phyloP scores from a whole-genome alignment of 495 filamentous ascomycete genomes.

The Lepraria neglecta region DNA sequence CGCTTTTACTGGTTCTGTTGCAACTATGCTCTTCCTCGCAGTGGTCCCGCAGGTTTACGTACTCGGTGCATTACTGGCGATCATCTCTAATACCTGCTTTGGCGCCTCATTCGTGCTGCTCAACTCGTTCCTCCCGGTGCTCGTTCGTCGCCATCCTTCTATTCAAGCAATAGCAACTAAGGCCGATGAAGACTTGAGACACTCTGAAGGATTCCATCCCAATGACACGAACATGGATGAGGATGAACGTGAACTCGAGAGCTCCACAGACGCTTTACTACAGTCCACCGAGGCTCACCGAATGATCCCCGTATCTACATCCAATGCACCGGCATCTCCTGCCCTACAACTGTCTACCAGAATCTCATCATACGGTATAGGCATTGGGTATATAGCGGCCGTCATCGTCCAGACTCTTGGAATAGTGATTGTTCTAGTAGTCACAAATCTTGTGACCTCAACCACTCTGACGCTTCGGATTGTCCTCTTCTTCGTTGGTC shows the following conservation, averaged over 20 bases:
- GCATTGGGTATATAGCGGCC: conserved; percentile 81
- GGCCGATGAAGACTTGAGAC: conserved; percentile 22
- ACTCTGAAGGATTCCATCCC: conserved; percentile 22
- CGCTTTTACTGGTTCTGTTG: conserved; percentile 69
- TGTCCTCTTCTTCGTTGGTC: conserved; percentile 76
- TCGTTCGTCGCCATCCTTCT: conserved; percentile 69
- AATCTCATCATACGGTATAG: conserved; percentile 85
- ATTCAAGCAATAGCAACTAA: conserved; percentile 23
- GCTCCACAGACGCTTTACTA: conserved; percentile 42
- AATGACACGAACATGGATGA: conserved; percentile 22
- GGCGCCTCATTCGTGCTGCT: conserved; percentile 80
- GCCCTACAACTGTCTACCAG: conserved; percentile 71
- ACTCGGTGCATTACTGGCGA: conserved; percentile 73
- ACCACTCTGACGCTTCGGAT: conserved; percentile 73
- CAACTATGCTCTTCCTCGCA: conserved; percentile 84
- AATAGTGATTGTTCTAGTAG: conserved; percentile 62
- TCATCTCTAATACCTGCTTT: conserved; percentile 85
- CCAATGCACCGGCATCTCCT: conserved; percentile 39
- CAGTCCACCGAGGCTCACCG: conserved; percentile 7
- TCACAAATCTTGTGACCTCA: conserved; percentile 59
- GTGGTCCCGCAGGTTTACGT: conserved; percentile 68
- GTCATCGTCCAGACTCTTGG: conserved; percentile 71
- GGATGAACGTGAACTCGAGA: conserved; percentile 24
- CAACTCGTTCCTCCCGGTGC: conserved; percentile 75
- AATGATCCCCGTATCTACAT: not conserved